Evolutionary conservation across 352 stramenopile species (phyloP), one percentile per base, ranked within the genome.

Genomic region (Phytophthora palmivora): DNA sequence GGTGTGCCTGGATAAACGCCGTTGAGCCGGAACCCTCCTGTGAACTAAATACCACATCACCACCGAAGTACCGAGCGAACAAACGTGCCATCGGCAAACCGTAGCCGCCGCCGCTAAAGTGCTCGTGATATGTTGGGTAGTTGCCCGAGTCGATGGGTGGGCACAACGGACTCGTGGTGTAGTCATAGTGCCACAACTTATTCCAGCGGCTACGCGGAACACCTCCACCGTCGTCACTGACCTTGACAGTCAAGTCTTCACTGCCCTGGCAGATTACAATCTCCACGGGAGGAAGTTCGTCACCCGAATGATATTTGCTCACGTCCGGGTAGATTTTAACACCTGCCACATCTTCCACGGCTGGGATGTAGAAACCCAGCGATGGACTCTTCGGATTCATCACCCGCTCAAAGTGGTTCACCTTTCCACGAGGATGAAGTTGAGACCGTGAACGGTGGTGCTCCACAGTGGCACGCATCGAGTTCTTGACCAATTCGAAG

Each of bases 401-500:
- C 30, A 88, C 77, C 8, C 67, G 74, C 56, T 79, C 44, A 32
- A 78, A 65, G 30, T 60, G 59, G 46, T 88, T 84, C 24, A 84
- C 37, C 39, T 69, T 65, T 9, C 55, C 63, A 2, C 59, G 62
- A 2, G 64, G 50, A 33, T 73, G 58, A 2, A 54, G 32, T 41
- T 78, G 72, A 15, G 65, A 55, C 21, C 49, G 41, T 19, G 95
- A 89, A 10, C 87, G 87, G 59, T 99, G 95, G 71, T 88, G 85
- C 75, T 99, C 97, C 28, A 98, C 85, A 0, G 97, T 99, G 5
- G 97, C 97, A 45, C 96, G 83, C 97, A 99, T 99, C 38, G 87
- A 89, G 78, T 99, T 99, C 81, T 99, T 99, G 32, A 99, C 72
- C 9, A 99, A 72, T 79, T 99, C 97, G 59, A 99, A 96, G 55